Base-by-base conservation (phyloP, 306 rosid species). In the Castanopsis chinensis region DNA sequence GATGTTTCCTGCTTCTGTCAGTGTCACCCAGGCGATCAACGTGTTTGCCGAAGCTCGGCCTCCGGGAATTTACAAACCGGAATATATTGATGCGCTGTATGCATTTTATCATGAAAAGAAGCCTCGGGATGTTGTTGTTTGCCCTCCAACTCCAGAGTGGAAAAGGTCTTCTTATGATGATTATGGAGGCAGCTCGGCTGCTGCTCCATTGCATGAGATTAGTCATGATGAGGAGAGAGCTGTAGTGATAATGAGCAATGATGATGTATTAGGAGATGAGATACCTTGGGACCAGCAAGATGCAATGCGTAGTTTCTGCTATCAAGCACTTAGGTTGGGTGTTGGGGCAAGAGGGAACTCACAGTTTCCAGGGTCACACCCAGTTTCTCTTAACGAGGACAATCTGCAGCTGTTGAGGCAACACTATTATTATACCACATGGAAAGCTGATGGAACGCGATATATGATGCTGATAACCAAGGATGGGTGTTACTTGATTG, bases 401-500 rank as follows among this genome's bases (percentile, higher is more conserved):
- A 94, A 94, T 83, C 86, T 94, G 68, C 97, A 91, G 79, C 86
- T 94, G 81, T 85, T 94, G 82, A 84, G 95, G 82, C 98, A 94
- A 67, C 97, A 97, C n/a, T 94, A 92, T 82, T 94, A 94, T 79
- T 94, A 92, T 86, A 97, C 98, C 76, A 94, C 98, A 11, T 94
- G 98, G 98, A 94, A 94, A 90, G 98, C 98, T 76, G 97, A 94
- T 82, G 98, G 98, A 83, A 94, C 98, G 21, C 86, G 98, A 80
- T 94, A 94, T 84, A 91, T 94, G 98, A 92, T 94, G 98, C 88
- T 92, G 75, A 89, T 92, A 76, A 94, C 91, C 35, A 58, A 87
- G 83, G 98, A 94, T 83, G 98, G 98, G 20, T 94, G 98, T 83
- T 94, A 88, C 88, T 88, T 94, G 86, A 83, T 94, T 75, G 98